Conservation (phyloP, 2,329 filamentous ascomycete genomes). For the Exophiala sideris region DNA sequence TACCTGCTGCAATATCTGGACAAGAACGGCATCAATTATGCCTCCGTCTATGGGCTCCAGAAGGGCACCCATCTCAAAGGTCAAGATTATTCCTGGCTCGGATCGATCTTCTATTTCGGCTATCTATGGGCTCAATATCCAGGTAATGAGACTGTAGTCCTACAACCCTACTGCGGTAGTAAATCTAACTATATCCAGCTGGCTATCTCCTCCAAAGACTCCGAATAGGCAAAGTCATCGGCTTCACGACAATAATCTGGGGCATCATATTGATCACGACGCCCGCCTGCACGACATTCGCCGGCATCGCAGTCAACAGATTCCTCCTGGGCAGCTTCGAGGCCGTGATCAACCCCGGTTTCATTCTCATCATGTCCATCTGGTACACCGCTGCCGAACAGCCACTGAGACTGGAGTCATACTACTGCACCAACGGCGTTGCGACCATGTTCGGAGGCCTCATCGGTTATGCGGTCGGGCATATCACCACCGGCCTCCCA, state of each 20-base stretch:
- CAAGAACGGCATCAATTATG: constrained; percentile 27
- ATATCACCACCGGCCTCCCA: constrained; percentile 20
- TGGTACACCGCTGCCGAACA: constrained; percentile 26
- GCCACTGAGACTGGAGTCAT: constrained; percentile 16
- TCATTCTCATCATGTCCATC: constrained; percentile 28
- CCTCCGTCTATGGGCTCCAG: constrained; percentile 46
- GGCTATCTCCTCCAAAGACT: constrained; percentile 49
- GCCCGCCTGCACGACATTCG: constrained; percentile 17
- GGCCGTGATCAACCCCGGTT: constrained; percentile 35
- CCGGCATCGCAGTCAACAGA: constrained; percentile 20
- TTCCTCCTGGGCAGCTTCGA: constrained; percentile 21
- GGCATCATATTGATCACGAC: constrained; percentile 21
- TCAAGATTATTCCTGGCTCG: constrained; percentile 47
- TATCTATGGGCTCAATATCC: neutral
- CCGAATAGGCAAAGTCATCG: constrained; percentile 49
- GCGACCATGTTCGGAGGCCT: constrained; percentile 58
- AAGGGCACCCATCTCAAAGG: constrained; percentile 38
- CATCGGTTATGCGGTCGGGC: constrained; percentile 23
- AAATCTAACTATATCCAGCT: constrained; percentile 48
- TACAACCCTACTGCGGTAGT: too few species aligned
- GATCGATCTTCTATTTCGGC: constrained; percentile 49
- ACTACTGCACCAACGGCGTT: constrained; percentile 51
- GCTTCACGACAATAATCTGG: constrained; percentile 31
- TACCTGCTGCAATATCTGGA: constrained; percentile 27
- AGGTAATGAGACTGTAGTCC: constrained; percentile 6